Evolutionary conservation across 441 rosid species (phyloP), one percentile per base, ranked within the genome.

Genomic region (Gossypium davidsonii): DNA sequence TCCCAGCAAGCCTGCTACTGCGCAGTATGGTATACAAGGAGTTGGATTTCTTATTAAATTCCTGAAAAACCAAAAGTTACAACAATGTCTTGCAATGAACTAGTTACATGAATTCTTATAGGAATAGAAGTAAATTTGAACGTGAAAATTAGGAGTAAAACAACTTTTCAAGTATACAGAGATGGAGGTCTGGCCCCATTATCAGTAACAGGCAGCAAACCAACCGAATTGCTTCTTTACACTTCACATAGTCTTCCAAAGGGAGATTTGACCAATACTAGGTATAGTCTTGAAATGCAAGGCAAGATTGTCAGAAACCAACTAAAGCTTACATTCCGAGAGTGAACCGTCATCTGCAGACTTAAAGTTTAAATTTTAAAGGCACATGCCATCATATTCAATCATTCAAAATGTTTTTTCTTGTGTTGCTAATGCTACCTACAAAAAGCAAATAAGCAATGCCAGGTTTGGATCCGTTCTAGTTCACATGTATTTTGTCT

Each of bases 21-120:
- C 97, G 88, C 70, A 92, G 76, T 74, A 92, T 92, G 53, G 97
- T 90, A 78, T 92, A 92, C 60, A 91, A 77, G 57, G 99, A 91
- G 78, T 92, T 91, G n/a, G 98, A 95, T 83, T 90, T 95, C 86
- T 93, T 93, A 85, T 91, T 89, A 70, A 95, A 95, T 83, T 95
- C 99, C 93, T 95, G 85, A 71, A 62, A 34, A 53, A 34, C 42
- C 42, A 34, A 25, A 7, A 25, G 28, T 10, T 39, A 56, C n/a
- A 58, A 48, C 0, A 28, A 15, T 34, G 49, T 18, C 51, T 72
- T 42, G 17, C 12, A 60, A 21, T 20, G 28, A 25, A 42, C 69
- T 48, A 7, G 58, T 48, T 7, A 23, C 58, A 48, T 67, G 21
- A 49, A 67, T 67, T 25, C 8, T 7, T 67, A 1, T 21, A 12